Evolutionary conservation across 1,284 basidiomycete genomes (phyloP).

Genomic region (Ganoderma multipileum): DNA sequence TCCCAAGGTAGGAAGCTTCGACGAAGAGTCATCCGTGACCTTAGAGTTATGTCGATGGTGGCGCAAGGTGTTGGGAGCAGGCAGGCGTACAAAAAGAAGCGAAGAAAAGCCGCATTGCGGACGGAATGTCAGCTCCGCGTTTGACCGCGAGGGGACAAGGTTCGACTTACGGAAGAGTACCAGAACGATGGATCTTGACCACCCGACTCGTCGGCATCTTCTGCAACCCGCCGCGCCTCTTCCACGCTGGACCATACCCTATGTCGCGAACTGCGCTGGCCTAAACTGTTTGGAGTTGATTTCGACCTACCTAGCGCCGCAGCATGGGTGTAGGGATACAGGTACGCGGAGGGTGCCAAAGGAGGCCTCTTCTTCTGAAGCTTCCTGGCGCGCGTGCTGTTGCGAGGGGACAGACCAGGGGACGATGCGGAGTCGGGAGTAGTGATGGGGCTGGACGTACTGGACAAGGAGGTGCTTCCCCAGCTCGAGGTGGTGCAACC

Average conservation of each 20-base stretch:
- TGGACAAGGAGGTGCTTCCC: constrained; percentile 25
- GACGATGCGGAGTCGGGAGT: constrained; percentile 31
- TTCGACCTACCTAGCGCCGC: constrained; percentile 29
- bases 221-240: constrained; percentile 26
- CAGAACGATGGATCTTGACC: constrained; percentile 23
- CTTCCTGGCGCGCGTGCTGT: constrained; percentile 29
- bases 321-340: constrained; percentile 16
- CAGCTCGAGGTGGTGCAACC: constrained; percentile 25
- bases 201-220: constrained; percentile 17
- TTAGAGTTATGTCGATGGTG: constrained; percentile 3
- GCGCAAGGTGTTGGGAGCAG: not conserved
- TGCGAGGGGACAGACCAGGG: constrained; percentile 27
- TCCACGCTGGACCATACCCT: constrained; percentile 29
- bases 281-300: constrained; percentile 27
- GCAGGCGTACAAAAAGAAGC: constrained; percentile 15
- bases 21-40: constrained; percentile 21
- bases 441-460: constrained; percentile 30
- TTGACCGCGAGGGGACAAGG: constrained; percentile 23
- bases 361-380: constrained; percentile 34
- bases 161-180: constrained; percentile 27
- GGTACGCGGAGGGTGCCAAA: constrained; percentile 27
- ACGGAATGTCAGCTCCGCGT: constrained; percentile 23
- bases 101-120: constrained; percentile 15
- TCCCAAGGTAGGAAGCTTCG: constrained; percentile 22
- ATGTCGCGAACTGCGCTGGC: constrained; percentile 22